Evolutionary conservation across 2,329 filamentous ascomycete genomes (phyloP), one percentile per base, ranked within the genome.

Genomic region (Claviceps cyperi): DNA sequence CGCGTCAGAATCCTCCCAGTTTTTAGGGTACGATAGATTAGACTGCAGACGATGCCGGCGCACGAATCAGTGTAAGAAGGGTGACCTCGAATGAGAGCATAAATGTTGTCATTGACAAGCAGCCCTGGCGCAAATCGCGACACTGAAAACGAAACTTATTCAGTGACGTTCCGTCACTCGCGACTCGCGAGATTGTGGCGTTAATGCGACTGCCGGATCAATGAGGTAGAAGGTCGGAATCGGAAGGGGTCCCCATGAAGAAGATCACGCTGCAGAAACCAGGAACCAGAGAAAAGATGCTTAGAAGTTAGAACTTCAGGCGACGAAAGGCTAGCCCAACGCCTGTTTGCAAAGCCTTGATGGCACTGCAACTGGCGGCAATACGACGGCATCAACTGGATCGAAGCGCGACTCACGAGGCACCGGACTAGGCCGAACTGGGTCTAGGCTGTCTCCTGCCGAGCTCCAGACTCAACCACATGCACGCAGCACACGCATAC

Each of bases 261-360:
- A 17, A n/a, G 47, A 28, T 48, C 47, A 48, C 39, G 47, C 47
- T 48, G 47, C 47, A 48, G 47, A 28, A 43, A 43, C 47, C 17
- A 39, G 39, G 11, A 37, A 48, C 47, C 17, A 28, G 39, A 9
- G 19, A 11, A 19, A 41, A 15, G 19, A 5, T 41, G 19, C 39
- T 17, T 22, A 15, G 40, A 21, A 15, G 6, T 14, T n/a, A 22
- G 22, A 22, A n/a, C n/a, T n/a, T n/a, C 9, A 14, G 17, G 11
- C 9, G 9, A 6, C 17, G 39, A 41, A 9, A 21, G 19, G 11
- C 13, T n/a, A 41, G 39, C 39, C 39, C 39, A 17, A 41, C 39
- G 39, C 13, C 15, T 19, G 19, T 13, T 21, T 21, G 11, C 40
- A 39, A 9, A 39, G 17, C 17, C 38, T 19, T 21, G 14, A 32